phyloP scores from a whole-genome alignment of 2,329 filamentous ascomycete species.

The Beauveria rudraprayagi region DNA sequence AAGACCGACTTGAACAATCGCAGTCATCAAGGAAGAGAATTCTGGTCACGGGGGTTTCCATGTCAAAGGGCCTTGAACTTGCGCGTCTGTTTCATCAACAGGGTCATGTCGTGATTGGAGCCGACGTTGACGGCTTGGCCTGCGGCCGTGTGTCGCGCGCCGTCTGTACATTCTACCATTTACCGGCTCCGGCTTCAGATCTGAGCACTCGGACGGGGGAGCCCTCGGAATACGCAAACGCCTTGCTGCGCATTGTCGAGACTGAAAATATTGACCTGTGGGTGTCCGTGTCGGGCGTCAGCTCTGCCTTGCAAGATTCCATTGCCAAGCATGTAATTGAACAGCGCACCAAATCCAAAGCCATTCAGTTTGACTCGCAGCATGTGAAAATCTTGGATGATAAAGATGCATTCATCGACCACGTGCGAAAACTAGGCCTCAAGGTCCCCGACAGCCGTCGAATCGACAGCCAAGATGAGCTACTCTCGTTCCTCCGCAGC shows the following conservation, averaged over 20 bases:
- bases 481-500: conserved; percentile 42
- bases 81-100: conserved; percentile 56
- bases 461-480: conserved; percentile 45
- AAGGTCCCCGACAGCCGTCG: conserved; percentile 43
- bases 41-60: conserved; percentile 65
- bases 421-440: conserved; percentile 46
- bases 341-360: conserved; percentile 47
- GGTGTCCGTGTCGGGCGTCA: conserved; percentile 66
- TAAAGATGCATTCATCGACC: conserved; percentile 57
- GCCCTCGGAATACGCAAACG: conserved; percentile 39
- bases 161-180: conserved; percentile 44
- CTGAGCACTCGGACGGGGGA: neutral
- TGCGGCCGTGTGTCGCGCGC: conserved; percentile 51
- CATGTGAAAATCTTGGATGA: conserved; percentile 53
- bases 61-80: conserved; percentile 60
- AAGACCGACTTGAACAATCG: neutral
- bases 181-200: conserved; percentile 24
- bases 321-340: conserved; percentile 55
- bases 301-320: conserved; percentile 58
- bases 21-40: conserved; percentile 35
- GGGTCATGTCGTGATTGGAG: conserved; percentile 64
- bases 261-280: conserved; percentile 59
- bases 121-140: conserved; percentile 50
- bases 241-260: conserved; percentile 50
- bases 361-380: conserved; percentile 53